phyloP scores from a whole-genome alignment of 2,329 filamentous ascomycete genomes.

The Pyrenophora tritici-repentis region DNA sequence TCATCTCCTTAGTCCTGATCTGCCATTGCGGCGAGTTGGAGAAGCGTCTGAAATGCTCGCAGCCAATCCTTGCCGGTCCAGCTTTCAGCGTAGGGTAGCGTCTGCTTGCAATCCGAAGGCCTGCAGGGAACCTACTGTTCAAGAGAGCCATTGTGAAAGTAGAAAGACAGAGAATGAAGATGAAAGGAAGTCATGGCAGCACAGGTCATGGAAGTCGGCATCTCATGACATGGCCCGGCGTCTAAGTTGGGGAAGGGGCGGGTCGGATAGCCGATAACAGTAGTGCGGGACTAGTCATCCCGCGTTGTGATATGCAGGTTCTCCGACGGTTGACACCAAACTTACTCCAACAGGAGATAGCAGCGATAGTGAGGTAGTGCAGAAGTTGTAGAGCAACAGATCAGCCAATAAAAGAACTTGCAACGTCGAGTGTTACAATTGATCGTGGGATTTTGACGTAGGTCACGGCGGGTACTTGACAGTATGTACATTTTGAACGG shows the following conservation, averaged over 20 bases:
- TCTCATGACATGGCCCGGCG: constrained; percentile 27
- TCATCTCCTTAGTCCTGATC: constrained; percentile 54
- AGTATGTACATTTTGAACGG: too few relatives aligned
- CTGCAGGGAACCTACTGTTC: constrained; percentile 14
- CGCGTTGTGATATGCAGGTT: constrained; percentile 18
- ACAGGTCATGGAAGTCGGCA: constrained; percentile 15
- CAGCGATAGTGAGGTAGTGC: too few relatives aligned
- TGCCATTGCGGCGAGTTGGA: constrained; percentile 38
- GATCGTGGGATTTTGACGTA: too few relatives aligned
- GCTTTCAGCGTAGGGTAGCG: constrained; percentile 26
- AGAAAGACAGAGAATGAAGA: not conserved
- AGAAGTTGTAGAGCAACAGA: too few relatives aligned
- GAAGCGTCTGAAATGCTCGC: constrained; percentile 32
- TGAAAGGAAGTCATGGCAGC: constrained; percentile 13
- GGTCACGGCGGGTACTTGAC: too few relatives aligned
- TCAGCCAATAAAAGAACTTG: too few relatives aligned
- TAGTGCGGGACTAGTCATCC: constrained; percentile 14
- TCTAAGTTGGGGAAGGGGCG: constrained; percentile 21
- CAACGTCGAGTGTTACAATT: too few relatives aligned
- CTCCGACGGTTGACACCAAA: constrained; percentile 16
- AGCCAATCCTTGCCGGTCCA: constrained; percentile 8
- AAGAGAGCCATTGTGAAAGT: constrained; percentile 22
- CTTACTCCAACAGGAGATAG: not conserved
- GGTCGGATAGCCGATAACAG: constrained; percentile 28
- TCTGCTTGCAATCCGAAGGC: constrained; percentile 27